Evolutionary conservation across 345 rosid genomes (phyloP), one percentile per base, ranked within the genome.

Genomic region (Eucalyptus dawsonii): DNA sequence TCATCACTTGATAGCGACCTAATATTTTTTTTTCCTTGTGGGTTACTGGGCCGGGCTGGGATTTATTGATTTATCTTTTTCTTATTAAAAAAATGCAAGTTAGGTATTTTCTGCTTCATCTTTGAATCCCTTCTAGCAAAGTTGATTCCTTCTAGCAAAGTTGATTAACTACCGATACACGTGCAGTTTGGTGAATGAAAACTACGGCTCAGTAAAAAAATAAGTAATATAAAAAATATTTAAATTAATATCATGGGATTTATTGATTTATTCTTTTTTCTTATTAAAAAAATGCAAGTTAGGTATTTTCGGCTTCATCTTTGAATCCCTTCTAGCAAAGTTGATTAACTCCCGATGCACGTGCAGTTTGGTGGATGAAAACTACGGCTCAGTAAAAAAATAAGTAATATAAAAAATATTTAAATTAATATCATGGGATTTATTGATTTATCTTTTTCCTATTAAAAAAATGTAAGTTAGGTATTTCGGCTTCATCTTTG

Each of bases 1-100:
- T 76, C 6, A 2, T 37, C 83, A 37, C 83, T 76, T 21, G 83
- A 76, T 1, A 37, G 45, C 12, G 83, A 37, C 24, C 24, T 21
- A 21, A 37, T 37, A 0, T 17, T 2, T 37, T 11, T 72, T 31
- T 37, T 37, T 5, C 1, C 0, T 76, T 37, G 1, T 11, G 27
- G 47, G 9, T 37, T 40, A 21, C 12, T 40, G 83, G 47, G 29
- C 15, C 15, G 47, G 47, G 83, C 83, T 21, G 47, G 83, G 2
- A 21, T 40, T 76, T 76, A 34, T 76, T 76, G 22, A 37, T 37
- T 11, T 19, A 37, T 40, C 14, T 76, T 76, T 11, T 21, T 76
- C 47, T 10, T 37, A 21, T 40, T 76, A 21, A 37, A 76, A 37
- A 19, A 76, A 37, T 11, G 27, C 2, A 76, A 17, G 83, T 40